Evolutionary conservation across 352 stramenopile species (phyloP), one percentile per base, ranked within the genome.

Genomic region (Lagenidium giganteum): DNA sequence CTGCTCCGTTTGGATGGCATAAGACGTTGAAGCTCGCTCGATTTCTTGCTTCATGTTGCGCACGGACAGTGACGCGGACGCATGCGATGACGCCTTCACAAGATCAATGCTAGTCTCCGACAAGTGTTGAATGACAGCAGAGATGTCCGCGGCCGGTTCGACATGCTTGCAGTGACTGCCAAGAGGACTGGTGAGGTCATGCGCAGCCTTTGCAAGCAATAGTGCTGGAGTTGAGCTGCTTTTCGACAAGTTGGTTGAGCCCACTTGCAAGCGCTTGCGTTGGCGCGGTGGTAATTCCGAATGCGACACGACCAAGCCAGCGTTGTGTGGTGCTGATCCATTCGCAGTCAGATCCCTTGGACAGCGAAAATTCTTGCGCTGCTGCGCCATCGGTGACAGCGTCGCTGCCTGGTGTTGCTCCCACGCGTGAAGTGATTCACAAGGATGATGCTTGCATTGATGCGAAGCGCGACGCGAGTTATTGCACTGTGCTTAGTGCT

Each of bases 221-320:
- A n/a, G n/a, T n/a, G n/a, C n/a, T n/a, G 32, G 18, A 11, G 49
- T 25, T 0, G 50, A 48, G 14, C 22, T 36, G 37, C 47, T 49
- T 34, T 67, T 73, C 2, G 42, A 40, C 18, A 81, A 37, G 39
- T 85, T 85, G 2, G 70, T 85, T 6, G 52, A 35, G 4, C 72
- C 72, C 16, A 86, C 66, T 42, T 80, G 72, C 16, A 83, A 27
- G 13, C 72, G 55, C 32, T 82, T 80, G 43, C 65, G 51, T 26
- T 75, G 61, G 9, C 59, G 64, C 20, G 48, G 47, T 33, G 67
- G 67, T 35, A 72, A 51, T 18, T 78, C 57, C n/a, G 47, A 22
- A 29, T 64, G 51, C 31, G 63, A 74, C 16, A 61, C 44, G 13
- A 54, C 50, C n/a, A 46, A 17, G 28, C 52, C 21, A 23, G 28